Conservation (phyloP, 2,329 filamentous ascomycete genomes). For the Trichoderma breve region DNA sequence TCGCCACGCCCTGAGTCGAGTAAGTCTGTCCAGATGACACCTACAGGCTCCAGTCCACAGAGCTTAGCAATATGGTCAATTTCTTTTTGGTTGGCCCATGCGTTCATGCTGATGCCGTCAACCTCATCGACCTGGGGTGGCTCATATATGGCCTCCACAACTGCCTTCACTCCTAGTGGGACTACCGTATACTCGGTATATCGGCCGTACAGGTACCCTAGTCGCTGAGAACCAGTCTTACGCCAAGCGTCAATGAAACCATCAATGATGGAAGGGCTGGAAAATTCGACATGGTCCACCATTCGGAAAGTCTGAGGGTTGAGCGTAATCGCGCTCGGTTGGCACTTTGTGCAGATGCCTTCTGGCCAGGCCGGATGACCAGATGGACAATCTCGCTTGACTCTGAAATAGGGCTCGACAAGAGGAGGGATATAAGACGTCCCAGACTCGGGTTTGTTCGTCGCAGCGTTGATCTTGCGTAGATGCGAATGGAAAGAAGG, state of each 20-base stretch:
- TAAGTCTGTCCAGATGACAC: slow-evolving; percentile 93
- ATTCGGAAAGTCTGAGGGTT: slow-evolving; percentile 93
- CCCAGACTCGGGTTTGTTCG: slow-evolving; percentile 91
- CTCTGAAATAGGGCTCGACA: slow-evolving; percentile 87
- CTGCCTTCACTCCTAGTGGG: slow-evolving; percentile 88
- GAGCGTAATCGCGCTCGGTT: slow-evolving; percentile 92
- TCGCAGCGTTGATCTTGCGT: slow-evolving; percentile 90
- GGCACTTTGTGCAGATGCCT: slow-evolving; percentile 96
- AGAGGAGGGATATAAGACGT: slow-evolving; percentile 95
- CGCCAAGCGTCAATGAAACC: slow-evolving; percentile 92
- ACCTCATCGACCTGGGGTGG: slow-evolving; percentile 85
- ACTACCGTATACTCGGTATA: slow-evolving; percentile 92
- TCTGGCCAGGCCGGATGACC: slow-evolving; percentile 93
- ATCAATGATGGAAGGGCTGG: slow-evolving; percentile 79
- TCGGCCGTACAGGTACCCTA: slow-evolving; percentile 88
- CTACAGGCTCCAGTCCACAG: slow-evolving; percentile 84
- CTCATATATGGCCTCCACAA: slow-evolving; percentile 97
- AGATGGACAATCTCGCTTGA: slow-evolving; percentile 83
- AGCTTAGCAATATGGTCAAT: slow-evolving; percentile 76
- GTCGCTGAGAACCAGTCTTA: slow-evolving; percentile 74
- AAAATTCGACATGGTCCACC: slow-evolving; percentile 98
- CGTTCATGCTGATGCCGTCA: slow-evolving; percentile 80
- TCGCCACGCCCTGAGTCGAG: slow-evolving; percentile 77
- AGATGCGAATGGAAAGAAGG: slow-evolving; percentile 93
- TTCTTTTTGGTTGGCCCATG: slow-evolving; percentile 82